A percentile compares a stretch with the other conserved stretches of the same genome.
Conservation (phyloP, 2,329 filamentous ascomycete species). For the Pleomassaria siparia region DNA sequence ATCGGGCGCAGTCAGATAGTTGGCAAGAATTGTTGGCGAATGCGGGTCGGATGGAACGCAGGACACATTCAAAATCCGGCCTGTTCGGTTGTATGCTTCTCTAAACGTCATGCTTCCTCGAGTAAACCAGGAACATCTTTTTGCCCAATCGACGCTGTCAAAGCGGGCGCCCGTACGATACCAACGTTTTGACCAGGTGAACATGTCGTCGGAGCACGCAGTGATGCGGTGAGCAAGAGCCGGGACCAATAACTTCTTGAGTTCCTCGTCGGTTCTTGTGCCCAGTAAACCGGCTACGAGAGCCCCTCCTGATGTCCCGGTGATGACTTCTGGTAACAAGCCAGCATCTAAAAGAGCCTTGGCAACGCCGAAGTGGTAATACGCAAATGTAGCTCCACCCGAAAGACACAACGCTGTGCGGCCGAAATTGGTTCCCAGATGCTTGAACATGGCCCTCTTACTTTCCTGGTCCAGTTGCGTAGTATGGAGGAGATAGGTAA, state of each 20-base stretch:
- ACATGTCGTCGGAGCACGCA: slow-evolving; percentile 77
- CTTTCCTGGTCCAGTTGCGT: slow-evolving; percentile 68
- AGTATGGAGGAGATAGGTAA: slow-evolving; percentile 70
- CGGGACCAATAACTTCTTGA: slow-evolving; percentile 81
- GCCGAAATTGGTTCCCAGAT: slow-evolving; percentile 86
- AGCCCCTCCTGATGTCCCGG: slow-evolving; percentile 92
- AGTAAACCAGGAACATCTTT: slow-evolving; percentile 84
- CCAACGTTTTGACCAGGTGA: slow-evolving; percentile 80
- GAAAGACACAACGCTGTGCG: slow-evolving; percentile 91
- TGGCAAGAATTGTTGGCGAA: slow-evolving; percentile 86
- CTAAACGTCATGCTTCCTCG: slow-evolving; percentile 89
- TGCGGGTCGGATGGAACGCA: slow-evolving; percentile 96
- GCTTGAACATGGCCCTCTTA: slow-evolving; percentile 82
- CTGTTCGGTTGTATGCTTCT: slow-evolving; percentile 91
- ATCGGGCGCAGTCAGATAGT: slow-evolving; percentile 92
- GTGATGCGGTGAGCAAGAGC: slow-evolving; percentile 82
- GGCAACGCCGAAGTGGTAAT: slow-evolving; percentile 93
- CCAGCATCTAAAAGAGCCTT: slow-evolving; percentile 85
- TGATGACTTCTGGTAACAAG: slow-evolving; percentile 89
- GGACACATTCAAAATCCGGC: slow-evolving; percentile 90
- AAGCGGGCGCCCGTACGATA: slow-evolving; percentile 92
- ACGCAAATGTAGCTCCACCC: slow-evolving; percentile 91
- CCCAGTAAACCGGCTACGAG: slow-evolving; percentile 84
- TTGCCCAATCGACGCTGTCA: slow-evolving; percentile 90
- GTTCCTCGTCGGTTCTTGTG: slow-evolving; percentile 87